Evolutionary conservation across 2,329 filamentous ascomycete genomes (phyloP).

Genomic region (Fusarium piperis): DNA sequence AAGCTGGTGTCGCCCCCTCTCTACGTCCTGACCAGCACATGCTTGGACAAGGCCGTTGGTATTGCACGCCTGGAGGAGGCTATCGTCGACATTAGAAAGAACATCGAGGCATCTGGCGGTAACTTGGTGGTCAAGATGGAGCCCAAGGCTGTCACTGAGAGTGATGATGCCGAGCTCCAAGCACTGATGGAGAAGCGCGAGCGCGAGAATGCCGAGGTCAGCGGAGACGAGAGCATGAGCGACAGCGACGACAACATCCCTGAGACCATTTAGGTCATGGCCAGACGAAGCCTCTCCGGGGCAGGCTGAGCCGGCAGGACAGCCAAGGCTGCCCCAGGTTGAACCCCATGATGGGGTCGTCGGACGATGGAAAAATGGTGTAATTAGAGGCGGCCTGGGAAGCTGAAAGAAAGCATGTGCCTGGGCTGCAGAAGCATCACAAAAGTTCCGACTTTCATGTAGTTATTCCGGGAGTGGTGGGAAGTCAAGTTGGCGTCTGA

Average conservation of each 20-base stretch:
- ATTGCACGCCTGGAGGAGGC: constrained; percentile 88
- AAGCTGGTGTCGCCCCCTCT: constrained; percentile 97
- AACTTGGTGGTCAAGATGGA: constrained; percentile 95
- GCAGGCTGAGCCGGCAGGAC: constrained; percentile 29
- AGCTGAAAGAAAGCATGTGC: constrained; percentile 32
- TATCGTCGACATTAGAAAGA: constrained; percentile 85
- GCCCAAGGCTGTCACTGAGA: constrained; percentile 98
- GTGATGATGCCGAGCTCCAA: constrained; percentile 95
- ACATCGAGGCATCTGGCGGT: constrained; percentile 81
- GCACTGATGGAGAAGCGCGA: constrained; percentile 99
- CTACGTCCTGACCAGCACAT: constrained; percentile 95
- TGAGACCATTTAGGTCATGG: constrained; percentile 50
- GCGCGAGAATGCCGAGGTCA: constrained; percentile 97
- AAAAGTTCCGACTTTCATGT: constrained; percentile 44
- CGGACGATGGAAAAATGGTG: constrained; percentile 40
- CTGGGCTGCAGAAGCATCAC: constrained; percentile 38
- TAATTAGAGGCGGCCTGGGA: constrained; percentile 39
- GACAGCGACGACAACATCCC: constrained; percentile 87
- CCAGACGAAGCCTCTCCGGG: constrained; percentile 25
- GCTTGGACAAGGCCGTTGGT: constrained; percentile 89
- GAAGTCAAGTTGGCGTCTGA: constrained; percentile 41
- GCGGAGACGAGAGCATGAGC: constrained; percentile 94
- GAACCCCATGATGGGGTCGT: constrained; percentile 27
- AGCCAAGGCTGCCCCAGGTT: constrained; percentile 25
- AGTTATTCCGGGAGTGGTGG: constrained; percentile 39